Conservation (phyloP, 345 rosid genomes). For the Nasturtium officinale region DNA sequence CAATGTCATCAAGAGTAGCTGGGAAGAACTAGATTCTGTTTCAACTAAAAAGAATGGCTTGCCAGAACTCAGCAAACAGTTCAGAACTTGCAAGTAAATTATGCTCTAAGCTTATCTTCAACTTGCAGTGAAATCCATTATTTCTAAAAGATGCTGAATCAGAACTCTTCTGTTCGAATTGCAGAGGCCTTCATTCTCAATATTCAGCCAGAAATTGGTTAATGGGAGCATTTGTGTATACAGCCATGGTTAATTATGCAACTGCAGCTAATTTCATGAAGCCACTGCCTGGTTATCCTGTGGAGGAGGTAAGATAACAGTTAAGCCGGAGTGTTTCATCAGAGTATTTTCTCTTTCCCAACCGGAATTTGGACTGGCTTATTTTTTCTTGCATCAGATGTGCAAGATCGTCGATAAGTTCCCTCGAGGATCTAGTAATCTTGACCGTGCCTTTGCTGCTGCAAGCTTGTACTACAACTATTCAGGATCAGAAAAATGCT, state of each 20-base stretch:
- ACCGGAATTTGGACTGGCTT: neutral
- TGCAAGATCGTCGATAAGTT: conserved; percentile 67
- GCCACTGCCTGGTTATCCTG: conserved; percentile 78
- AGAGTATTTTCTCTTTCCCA: neutral
- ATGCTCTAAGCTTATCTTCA: conserved; percentile 10
- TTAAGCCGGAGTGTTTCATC: conserved; percentile 3
- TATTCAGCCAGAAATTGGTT: conserved; percentile 60
- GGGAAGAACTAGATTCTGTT: conserved; percentile 64
- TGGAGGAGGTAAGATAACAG: conserved; percentile 50
- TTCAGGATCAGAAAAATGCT: conserved; percentile 60
- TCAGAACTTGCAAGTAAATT: conserved; percentile 67
- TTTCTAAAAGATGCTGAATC: neutral
- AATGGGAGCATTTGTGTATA: conserved; percentile 55
- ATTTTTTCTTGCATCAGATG: conserved; percentile 53
- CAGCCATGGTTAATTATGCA: conserved; percentile 87
- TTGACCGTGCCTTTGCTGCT: conserved; percentile 64
- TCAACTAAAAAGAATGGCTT: conserved; percentile 55
- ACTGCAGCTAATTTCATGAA: conserved; percentile 73
- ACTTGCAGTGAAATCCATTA: neutral
- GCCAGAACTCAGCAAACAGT: conserved; percentile 58
- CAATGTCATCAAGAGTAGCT: conserved; percentile 70
- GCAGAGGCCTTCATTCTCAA: conserved; percentile 54
- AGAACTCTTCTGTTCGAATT: neutral
- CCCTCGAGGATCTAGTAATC: conserved; percentile 55
- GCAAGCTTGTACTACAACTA: conserved; percentile 82